Conservation (phyloP, 768 basidiomycete genomes). For the Cystoderma amianthinum region DNA sequence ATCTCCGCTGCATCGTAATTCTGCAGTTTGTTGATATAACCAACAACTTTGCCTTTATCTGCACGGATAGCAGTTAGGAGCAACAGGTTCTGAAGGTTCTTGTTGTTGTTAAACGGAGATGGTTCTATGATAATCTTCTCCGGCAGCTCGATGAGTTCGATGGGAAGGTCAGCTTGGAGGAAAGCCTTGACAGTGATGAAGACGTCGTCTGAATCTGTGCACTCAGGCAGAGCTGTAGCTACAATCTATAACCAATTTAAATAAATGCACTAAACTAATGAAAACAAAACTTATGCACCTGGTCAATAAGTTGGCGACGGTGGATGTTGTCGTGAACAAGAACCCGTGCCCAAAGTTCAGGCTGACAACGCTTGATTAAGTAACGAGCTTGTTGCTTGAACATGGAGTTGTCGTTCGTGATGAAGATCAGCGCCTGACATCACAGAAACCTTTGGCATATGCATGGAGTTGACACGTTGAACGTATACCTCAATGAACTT, state of each 20-base stretch:
- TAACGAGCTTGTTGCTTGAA: conserved; percentile 99
- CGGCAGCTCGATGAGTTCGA: conserved; percentile 92
- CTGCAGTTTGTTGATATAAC: conserved; percentile 95
- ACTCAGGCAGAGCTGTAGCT: conserved; percentile 93
- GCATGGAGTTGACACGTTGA: conserved; percentile 97
- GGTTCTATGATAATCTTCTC: conserved; percentile 99
- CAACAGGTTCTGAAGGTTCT: conserved; percentile 91
- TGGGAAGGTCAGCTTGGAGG: conserved; percentile 92
- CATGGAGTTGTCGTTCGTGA: conserved; percentile 99
- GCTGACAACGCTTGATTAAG: conserved; percentile 90
- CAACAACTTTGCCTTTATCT: conserved; percentile 97
- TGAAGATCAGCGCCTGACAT: conserved; percentile 91
- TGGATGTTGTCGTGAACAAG: conserved; percentile 85
- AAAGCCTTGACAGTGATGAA: conserved; percentile 98
- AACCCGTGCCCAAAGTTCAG: conserved; percentile 96
- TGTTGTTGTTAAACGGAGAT: conserved; percentile 96
- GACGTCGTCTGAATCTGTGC: conserved; percentile 97
- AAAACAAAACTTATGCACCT: conserved; percentile 37
- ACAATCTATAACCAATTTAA: conserved; percentile 50
- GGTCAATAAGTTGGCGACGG: conserved; percentile 90
- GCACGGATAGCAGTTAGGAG: conserved; percentile 94
- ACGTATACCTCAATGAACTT: conserved; percentile 99
- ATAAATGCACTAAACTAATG: conserved; percentile 1
- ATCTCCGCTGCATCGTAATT: conserved; percentile 95
- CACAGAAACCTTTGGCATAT: conserved; percentile 98